These are phyloP conservation scores for Pontederia paniculata DNA, from an alignment of 176 grass and related monocot genomes.

Conservation along the genomic window DNA sequence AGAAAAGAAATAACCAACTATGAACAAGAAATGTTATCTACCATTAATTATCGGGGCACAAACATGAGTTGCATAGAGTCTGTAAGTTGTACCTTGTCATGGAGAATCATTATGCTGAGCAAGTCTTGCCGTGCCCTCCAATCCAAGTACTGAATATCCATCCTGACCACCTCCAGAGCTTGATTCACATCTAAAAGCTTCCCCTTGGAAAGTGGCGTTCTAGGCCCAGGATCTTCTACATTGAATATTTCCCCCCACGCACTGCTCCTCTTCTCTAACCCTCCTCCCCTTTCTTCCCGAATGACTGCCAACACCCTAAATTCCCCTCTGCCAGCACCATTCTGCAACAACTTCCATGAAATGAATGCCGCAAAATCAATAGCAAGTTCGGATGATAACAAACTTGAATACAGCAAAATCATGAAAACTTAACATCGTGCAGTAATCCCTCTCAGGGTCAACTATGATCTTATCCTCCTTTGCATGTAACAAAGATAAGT, in stretches of 20 bases:
- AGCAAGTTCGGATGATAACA: not conserved
- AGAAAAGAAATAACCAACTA: too few relatives aligned
- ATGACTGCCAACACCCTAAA: conserved; percentile 77
- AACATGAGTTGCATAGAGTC: too few relatives aligned
- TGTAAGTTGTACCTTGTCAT: conserved; percentile 5
- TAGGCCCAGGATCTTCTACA: conserved; percentile 20
- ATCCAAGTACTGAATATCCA: conserved; percentile 19
- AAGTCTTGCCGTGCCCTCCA: conserved; percentile 23
- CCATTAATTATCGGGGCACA: too few relatives aligned
- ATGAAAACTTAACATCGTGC: too few relatives aligned
- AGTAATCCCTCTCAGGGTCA: too few relatives aligned
- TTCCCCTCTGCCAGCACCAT: conserved; percentile 39
- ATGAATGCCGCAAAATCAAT: not conserved
- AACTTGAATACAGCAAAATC: not conserved
- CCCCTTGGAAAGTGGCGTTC: not conserved
- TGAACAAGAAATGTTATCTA: too few relatives aligned
- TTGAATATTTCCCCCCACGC: conserved; percentile 60
- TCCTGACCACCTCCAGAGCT: conserved; percentile 12
- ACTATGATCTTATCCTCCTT: too few relatives aligned
- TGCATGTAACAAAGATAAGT: too few relatives aligned
- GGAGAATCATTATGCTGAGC: conserved; percentile 18
- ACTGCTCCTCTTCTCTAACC: conserved; percentile 31
- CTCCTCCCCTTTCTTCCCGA: conserved; percentile 37
- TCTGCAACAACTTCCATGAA: conserved; percentile 30
- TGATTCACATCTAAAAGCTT: conserved; percentile 13